Conservation (phyloP, 2,329 filamentous ascomycete species). For the Pochonia chlamydosporia region DNA sequence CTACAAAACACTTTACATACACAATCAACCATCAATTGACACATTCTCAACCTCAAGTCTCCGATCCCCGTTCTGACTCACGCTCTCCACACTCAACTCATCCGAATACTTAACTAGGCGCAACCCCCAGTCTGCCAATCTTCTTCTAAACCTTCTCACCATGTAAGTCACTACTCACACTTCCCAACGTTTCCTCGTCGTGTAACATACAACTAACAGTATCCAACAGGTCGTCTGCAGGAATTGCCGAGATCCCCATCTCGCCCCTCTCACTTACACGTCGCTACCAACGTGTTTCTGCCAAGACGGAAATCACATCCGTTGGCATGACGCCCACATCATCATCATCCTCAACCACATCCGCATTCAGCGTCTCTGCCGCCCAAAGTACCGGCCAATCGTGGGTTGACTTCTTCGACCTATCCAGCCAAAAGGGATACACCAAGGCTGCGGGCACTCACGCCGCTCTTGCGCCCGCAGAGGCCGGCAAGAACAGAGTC, state of each 20-base stretch:
- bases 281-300: conserved; percentile 21
- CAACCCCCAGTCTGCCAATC: no score
- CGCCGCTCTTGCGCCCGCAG: conserved; percentile 21
- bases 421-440: conserved; percentile 18
- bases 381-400: conserved; percentile 22
- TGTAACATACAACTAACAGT: no score
- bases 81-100: no score
- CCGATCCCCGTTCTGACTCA: no score
- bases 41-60: no score
- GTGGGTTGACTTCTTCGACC: conserved; percentile 31
- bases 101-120: no score
- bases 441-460: conserved; percentile 25
- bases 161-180: no score
- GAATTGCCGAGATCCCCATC: neutral
- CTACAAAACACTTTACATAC: no score
- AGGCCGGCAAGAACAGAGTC: conserved; percentile 10
- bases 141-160: no score
- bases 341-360: conserved; percentile 11
- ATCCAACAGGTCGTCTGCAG: no score
- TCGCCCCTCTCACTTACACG: conserved; percentile 16
- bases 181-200: no score
- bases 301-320: conserved; percentile 25
- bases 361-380: conserved; percentile 25
- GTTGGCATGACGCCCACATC: conserved; percentile 22
- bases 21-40: no score